Evolutionary conservation across 257 asterid species (phyloP).

Genomic region (Scutellaria barbata): DNA sequence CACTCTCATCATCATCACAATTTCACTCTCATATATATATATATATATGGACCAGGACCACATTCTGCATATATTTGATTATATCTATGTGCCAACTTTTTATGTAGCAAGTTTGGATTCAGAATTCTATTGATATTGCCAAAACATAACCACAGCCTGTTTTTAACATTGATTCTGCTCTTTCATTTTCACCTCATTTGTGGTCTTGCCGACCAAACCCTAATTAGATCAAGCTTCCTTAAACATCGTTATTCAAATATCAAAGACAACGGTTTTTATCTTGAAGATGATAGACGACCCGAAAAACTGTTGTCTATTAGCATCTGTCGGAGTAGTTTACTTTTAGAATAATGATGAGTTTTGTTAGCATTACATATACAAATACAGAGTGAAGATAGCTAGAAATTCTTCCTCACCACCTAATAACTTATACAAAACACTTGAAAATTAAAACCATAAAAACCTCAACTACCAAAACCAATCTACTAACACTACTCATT

Average conservation of each 20-base stretch:
- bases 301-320: no score
- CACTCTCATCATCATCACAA: constrained; percentile 34
- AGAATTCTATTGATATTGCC: constrained; percentile 35
- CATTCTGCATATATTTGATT: constrained; percentile 5
- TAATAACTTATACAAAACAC: constrained; percentile 16
- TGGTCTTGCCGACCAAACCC: constrained; percentile 18
- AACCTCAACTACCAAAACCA: constrained; percentile 40
- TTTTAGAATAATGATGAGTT: not conserved
- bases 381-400: not conserved
- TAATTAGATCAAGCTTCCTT: not conserved
- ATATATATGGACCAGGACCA: constrained; percentile 49
- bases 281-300: no score
- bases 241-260: no score
- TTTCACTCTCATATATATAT: not conserved
- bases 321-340: no score
- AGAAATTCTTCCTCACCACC: not conserved
- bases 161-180: not conserved
- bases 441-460: constrained; percentile 32
- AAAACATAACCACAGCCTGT: constrained; percentile 29
- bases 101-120: constrained; percentile 18
- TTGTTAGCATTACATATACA: constrained; percentile 38
- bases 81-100: constrained; percentile 4
- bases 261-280: no score
- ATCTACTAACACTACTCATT: constrained; percentile 31
- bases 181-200: constrained; percentile 39